phyloP scores from a whole-genome alignment of 2,329 filamentous ascomycete species.

The Botrytis medusae region DNA sequence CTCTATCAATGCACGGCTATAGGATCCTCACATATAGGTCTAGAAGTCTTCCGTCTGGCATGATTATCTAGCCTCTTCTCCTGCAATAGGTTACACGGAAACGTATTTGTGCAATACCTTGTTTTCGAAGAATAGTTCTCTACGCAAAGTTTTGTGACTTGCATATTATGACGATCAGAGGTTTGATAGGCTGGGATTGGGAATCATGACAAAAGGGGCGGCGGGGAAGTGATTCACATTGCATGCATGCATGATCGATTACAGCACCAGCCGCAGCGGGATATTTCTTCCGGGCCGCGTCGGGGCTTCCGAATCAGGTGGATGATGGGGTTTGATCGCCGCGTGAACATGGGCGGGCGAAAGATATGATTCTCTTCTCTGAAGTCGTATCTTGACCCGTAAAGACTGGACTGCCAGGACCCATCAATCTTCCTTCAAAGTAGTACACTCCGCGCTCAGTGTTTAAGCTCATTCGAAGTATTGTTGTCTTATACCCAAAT shows the following conservation, averaged over 20 bases:
- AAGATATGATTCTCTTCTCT: neutral
- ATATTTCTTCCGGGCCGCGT: neutral
- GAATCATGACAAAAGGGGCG: neutral
- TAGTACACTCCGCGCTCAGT: neutral
- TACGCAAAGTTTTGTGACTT: neutral
- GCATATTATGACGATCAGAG: neutral
- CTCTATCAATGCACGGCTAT: neutral
- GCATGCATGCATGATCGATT: neutral
- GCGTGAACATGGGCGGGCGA: neutral
- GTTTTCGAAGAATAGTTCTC: neutral
- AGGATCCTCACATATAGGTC: neutral
- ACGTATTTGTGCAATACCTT: neutral
- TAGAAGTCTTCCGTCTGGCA: neutral
- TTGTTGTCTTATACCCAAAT: neutral
- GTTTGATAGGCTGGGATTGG: neutral
- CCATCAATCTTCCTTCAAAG: neutral
- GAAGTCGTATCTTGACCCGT: neutral
- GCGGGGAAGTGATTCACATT: slow-evolving; percentile 2
- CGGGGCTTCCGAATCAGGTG: neutral
- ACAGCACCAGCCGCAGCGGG: neutral
- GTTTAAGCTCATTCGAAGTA: neutral
- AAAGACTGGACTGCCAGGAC: neutral
- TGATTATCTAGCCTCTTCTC: neutral
- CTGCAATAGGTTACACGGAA: neutral
- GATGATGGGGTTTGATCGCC: neutral